phyloP scores from a whole-genome alignment of 2,329 filamentous ascomycete species.

The Coniochaeta sp. region DNA sequence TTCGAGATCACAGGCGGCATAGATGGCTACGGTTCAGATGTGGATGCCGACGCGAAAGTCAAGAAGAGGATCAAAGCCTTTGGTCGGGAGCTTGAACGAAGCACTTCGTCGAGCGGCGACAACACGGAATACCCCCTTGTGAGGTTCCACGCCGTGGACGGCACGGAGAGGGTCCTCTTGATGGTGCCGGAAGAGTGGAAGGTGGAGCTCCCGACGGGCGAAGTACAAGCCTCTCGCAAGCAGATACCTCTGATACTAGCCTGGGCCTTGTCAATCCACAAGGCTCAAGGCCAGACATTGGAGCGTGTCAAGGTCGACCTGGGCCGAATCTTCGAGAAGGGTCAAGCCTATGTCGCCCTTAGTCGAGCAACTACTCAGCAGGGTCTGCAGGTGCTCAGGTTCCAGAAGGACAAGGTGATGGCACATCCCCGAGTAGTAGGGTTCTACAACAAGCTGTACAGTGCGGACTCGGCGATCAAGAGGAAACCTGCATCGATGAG shows the following conservation, averaged over 20 bases:
- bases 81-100: slow-evolving; percentile 18
- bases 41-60: slow-evolving; percentile 22
- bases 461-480: slow-evolving; percentile 45
- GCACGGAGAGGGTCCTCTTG: slow-evolving; percentile 66
- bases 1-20: slow-evolving; percentile 24
- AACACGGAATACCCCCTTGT: slow-evolving; percentile 73
- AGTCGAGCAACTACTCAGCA: slow-evolving; percentile 84
- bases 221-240: slow-evolving; percentile 79
- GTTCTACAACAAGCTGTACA: slow-evolving; percentile 80
- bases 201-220: slow-evolving; percentile 90
- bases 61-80: slow-evolving; percentile 16
- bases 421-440: slow-evolving; percentile 78
- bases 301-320: slow-evolving; percentile 93
- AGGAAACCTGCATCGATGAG: slow-evolving; percentile 26
- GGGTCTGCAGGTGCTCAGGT: slow-evolving; percentile 80
- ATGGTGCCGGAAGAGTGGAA: slow-evolving; percentile 92
- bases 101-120: slow-evolving; percentile 35
- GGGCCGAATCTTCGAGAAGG: slow-evolving; percentile 89
- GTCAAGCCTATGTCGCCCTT: slow-evolving; percentile 93
- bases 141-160: slow-evolving; percentile 73
- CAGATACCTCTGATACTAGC: slow-evolving; percentile 86
- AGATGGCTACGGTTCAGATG: slow-evolving; percentile 31
- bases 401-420: slow-evolving; percentile 87
- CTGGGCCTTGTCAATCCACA: slow-evolving; percentile 96
- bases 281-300: slow-evolving; percentile 91